Percentiles rank a stretch among this genome's conserved stretches.
Evolutionary conservation across 371 early-diverging fungal species (phyloP).

Genomic region (Mortierella sp.): DNA sequence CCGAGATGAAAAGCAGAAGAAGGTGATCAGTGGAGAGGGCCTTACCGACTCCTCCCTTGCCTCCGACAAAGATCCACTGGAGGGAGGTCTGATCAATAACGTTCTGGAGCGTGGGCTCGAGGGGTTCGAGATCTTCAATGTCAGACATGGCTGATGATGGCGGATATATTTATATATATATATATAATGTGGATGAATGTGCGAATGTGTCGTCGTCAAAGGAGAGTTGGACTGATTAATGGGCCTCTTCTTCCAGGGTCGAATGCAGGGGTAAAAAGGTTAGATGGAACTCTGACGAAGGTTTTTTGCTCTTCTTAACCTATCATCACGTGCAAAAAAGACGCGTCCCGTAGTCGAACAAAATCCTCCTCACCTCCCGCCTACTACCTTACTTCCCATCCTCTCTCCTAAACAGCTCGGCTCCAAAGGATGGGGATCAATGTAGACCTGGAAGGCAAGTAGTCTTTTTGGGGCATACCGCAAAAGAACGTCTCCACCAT

Average conservation of each 20-base stretch:
- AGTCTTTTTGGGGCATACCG: background rate
- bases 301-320: no score
- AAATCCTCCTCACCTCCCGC: no score
- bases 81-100: constrained; percentile 94
- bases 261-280: no score
- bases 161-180: background rate
- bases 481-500: background rate
- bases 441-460: background rate
- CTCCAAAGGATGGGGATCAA: no score
- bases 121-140: constrained; percentile 65
- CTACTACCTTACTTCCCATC: no score
- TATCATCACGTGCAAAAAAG: constrained; percentile 2
- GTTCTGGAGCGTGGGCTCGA: constrained; percentile 91
- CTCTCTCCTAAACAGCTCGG: no score
- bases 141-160: constrained; percentile 28
- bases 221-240: constrained; percentile 4
- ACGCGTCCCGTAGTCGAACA: background rate
- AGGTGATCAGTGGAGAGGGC: background rate
- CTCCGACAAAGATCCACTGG: constrained; percentile 98
- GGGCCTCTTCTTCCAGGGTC: background rate
- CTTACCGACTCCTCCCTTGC: constrained; percentile 99
- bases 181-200: background rate
- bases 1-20: background rate
- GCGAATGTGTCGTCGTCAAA: background rate
- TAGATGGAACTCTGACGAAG: background rate